Base-by-base conservation (phyloP, 306 rosid species). In the Styphnolobium japonicum region DNA sequence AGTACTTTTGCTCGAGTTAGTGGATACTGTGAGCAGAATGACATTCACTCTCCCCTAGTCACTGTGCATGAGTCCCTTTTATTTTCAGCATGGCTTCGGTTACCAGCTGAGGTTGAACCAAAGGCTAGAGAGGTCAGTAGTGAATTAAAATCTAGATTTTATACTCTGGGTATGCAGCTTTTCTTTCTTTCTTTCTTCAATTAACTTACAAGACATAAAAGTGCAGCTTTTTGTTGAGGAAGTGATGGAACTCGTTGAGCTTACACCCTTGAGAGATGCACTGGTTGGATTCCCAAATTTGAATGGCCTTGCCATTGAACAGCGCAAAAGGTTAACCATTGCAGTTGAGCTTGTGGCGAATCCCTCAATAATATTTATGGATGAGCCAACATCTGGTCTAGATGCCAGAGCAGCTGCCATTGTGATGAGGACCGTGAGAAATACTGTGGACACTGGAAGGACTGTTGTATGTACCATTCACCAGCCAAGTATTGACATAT, bases 401-500 rank as follows among this genome's bases (percentile, higher is more conserved):
- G 80, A 73, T 55, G 84, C 84, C 16, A 71, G 80, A 66, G 84
- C 75, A 11, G 70, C 80, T 14, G 64, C 84, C 60, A 66, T 73
- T 64, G 80, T 81, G 15, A 73, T 81, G 84, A 81, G 79, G 70
- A 22, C 74, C 0, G 84, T 72, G 31, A 72, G 84, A 64, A 80
- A 80, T 72, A 80, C 37, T 2, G 74, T 62, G 34, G 83, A 80
- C 73, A 71, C 83, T 0, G 81, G 81, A 65, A 74, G 81, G 49
- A 75, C 77, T 7, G 72, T 81, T 10, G 81, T 46, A 25, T 81
- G 85, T 51, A 75, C 85, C 15, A 75, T 81, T 76, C 85, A 81
- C 70, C 81, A 75, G 71, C 85, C 81, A 31, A 67, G 81, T 39
- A 75, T 67, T 66, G 85, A 81, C 75, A 75, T 81, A 55, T 81